Percentiles rank a stretch among this genome's conserved stretches.
Evolutionary conservation across 2,329 filamentous ascomycete species (phyloP).

Genomic region (Aspergillus awamori): DNA sequence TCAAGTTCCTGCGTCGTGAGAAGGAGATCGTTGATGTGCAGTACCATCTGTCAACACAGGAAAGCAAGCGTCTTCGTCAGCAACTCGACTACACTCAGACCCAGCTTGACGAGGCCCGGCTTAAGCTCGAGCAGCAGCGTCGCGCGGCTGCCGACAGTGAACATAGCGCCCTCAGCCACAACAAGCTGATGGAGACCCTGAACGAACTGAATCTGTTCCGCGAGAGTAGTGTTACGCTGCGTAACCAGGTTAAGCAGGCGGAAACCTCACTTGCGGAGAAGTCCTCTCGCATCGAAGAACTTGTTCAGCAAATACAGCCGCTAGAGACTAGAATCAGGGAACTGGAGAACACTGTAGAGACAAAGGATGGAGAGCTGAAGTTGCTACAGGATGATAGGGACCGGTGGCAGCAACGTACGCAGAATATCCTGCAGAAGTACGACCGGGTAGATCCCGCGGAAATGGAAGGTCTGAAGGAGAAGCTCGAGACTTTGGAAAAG

Average conservation of each 20-base stretch:
- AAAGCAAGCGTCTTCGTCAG: constrained; percentile 84
- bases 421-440: constrained; percentile 94
- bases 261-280: constrained; percentile 77
- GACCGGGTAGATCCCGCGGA: constrained; percentile 93
- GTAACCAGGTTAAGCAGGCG: constrained; percentile 80
- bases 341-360: constrained; percentile 77
- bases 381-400: constrained; percentile 90
- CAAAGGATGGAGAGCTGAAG: constrained; percentile 84
- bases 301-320: constrained; percentile 76
- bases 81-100: constrained; percentile 84
- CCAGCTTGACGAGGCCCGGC: constrained; percentile 83
- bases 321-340: constrained; percentile 79
- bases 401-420: constrained; percentile 91
- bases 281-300: constrained; percentile 71
- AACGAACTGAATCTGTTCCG: constrained; percentile 95
- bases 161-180: constrained; percentile 75
- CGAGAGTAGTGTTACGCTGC: constrained; percentile 88
- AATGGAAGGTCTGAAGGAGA: constrained; percentile 83
- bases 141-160: constrained; percentile 73
- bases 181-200: constrained; percentile 89
- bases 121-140: constrained; percentile 90
- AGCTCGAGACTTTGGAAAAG: constrained; percentile 66
- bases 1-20: constrained; percentile 86
- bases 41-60: constrained; percentile 83
- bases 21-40: constrained; percentile 99